Evolutionary conservation across 352 stramenopile genomes (phyloP), one percentile per base, ranked within the genome.

Genomic region (Globisporangium mamillatum): DNA sequence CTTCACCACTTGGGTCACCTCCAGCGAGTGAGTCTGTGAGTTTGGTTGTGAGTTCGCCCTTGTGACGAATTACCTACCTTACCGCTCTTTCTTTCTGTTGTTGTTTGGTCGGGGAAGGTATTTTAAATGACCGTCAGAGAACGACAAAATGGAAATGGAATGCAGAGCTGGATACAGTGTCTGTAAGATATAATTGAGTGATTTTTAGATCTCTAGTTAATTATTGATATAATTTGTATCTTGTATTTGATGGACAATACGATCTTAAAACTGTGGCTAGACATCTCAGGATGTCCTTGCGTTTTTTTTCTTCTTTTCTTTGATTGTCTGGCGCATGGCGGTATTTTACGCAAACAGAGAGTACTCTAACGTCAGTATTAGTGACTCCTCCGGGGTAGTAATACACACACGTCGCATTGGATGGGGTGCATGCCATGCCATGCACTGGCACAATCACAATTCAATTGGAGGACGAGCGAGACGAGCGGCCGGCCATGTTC

Each of bases 401-500:
- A 46, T 16, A 27, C 55, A 6, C 56, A 48, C 56, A 50, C 56
- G 32, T 61, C 56, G 56, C 56, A 61, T 48, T 61, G 29, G 38
- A 34, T 61, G 55, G 55, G 32, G 32, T 38, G 32, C 32, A 38
- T 38, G 32, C 32, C 8, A 38, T n/a, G 41, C 1, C 41, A 50
- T 50, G n/a, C 8, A 14, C 29, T n/a, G 10, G n/a, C 6, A 60
- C 25, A 41, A 9, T 27, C 38, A 16, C 12, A 46, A 46, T 46
- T 46, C 32, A 61, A 38, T 27, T 48, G 27, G 54, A 22, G 16
- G 27, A 25, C 27, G 55, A 38, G 53, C 53, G 53, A 25, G 55
- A 56, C 48, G 48, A 24, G 48, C 20, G n/a, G 24, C 2, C 20
- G 8, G 20, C 4, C n/a, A 88, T 88, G 75, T 95, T 95, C 70